These are phyloP conservation scores for Pythium sp. DNA, from an alignment of 352 stramenopile genomes.

Conservation along the genomic window DNA sequence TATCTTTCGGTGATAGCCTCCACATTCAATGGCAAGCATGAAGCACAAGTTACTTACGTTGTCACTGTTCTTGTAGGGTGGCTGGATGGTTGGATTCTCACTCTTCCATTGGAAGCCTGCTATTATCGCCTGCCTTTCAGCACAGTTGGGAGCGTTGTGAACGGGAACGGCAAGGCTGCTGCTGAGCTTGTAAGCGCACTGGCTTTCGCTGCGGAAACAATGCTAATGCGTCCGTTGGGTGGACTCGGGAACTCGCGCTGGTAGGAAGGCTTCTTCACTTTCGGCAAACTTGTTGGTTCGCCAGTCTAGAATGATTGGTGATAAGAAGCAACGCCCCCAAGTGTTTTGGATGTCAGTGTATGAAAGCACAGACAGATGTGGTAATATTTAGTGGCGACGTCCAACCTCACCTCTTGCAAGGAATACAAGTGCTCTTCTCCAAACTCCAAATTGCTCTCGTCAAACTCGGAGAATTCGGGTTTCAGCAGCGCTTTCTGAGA, in stretches of 20 bases:
- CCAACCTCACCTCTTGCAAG: conserved; percentile 25
- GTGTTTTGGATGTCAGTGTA: not conserved
- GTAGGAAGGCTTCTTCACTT: conserved; percentile 26
- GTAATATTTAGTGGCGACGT: not conserved
- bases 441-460: not conserved
- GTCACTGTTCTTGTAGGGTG: not conserved
- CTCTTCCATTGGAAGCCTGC: not conserved
- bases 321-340: not conserved
- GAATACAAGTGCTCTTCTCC: conserved; percentile 23
- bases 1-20: not conserved
- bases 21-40: not conserved
- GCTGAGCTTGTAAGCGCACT: not conserved
- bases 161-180: conserved; percentile 16
- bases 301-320: conserved; percentile 3
- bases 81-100: not conserved
- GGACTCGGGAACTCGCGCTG: conserved; percentile 48
- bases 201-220: conserved; percentile 19
- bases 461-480: conserved; percentile 9
- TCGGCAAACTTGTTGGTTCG: conserved; percentile 18
- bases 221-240: conserved; percentile 30
- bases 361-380: not conserved
- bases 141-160: conserved; percentile 26
- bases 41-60: not conserved
- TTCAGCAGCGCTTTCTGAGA: conserved; percentile 24
- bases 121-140: conserved; percentile 41